Base-by-base conservation (phyloP, 805 yeast species). In the Vanderwaltozyma polyspora region DNA sequence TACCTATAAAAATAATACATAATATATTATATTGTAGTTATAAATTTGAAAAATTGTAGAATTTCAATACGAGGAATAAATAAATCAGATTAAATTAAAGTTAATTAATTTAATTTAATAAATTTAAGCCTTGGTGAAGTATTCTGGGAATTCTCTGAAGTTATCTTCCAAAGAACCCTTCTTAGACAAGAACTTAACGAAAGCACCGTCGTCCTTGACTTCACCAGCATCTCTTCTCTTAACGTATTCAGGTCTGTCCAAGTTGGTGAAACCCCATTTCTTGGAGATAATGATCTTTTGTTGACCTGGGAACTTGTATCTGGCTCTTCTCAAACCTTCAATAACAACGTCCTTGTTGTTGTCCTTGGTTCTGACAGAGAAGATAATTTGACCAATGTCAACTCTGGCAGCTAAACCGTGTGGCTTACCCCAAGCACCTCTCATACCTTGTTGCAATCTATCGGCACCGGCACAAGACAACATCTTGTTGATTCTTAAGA, bases 381-480 rank as follows among this genome's bases (percentile, higher is more conserved):
- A 78, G 67, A 91, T 78, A 67, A 91, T 79, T 76, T 91, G 98
- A 65, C 98, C 98, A 70, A 91, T 91, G 74, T 73, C 73, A 67
- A 91, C 97, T 72, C 98, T 86, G 62, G 98, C 98, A 60, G 97
- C 98, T 63, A 86, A 76, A 78, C 98, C 98, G 62, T 87, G 95
- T 63, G 98, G 98, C 78, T 91, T 91, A 86, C 98, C 98, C 97
- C 97, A 91, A 67, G 98, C 98, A 79, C 94, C 94, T 85, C 98
- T 89, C 98, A 91, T 91, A 87, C 98, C 98, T 76, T 91, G 97
- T 77, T 91, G 98, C 74, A 91, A 80, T 83, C 98, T 86, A 89
- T 91, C 98, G 68, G 98, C 98, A 84, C 98, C 98, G 76, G 98
- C 98, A 79, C 98, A 91, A 65, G 98, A 91, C 95, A 91, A 86